Evolutionary conservation across 805 yeast species (phyloP).

Genomic region (Myxozyma geophila): DNA sequence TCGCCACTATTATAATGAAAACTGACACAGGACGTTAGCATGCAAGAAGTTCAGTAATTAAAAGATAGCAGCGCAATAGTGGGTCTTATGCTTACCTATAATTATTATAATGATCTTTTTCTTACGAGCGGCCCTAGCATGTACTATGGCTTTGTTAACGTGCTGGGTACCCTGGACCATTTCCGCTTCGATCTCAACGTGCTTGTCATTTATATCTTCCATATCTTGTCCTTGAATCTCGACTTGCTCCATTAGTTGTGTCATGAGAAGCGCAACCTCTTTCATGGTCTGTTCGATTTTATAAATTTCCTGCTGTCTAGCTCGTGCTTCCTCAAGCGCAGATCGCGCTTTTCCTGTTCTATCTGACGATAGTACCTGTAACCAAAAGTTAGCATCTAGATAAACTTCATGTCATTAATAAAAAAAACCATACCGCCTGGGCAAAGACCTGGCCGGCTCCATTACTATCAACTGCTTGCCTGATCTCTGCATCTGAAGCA

Average conservation of each 20-base stretch:
- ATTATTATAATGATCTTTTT: slow-evolving; percentile 84
- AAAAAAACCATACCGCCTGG: slow-evolving; percentile 61
- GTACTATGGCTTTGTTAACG: slow-evolving; percentile 81
- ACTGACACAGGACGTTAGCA: background rate
- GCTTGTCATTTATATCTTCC: slow-evolving; percentile 78
- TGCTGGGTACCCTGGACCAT: slow-evolving; percentile 92
- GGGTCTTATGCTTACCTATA: slow-evolving; percentile 47
- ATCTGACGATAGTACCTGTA: slow-evolving; percentile 57
- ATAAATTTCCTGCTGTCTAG: slow-evolving; percentile 90
- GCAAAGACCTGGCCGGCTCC: slow-evolving; percentile 47
- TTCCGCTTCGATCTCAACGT: slow-evolving; percentile 79
- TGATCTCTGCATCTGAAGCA: slow-evolving; percentile 20
- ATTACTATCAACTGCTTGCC: slow-evolving; percentile 52
- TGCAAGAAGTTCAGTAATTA: background rate
- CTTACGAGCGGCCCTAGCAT: slow-evolving; percentile 86
- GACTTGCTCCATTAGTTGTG: slow-evolving; percentile 92
- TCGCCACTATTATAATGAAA: slow-evolving; percentile 1
- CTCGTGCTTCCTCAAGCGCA: slow-evolving; percentile 91
- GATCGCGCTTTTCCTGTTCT: slow-evolving; percentile 93
- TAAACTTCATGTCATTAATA: slow-evolving; percentile 60
- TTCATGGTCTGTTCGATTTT: slow-evolving; percentile 93
- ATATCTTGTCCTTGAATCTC: slow-evolving; percentile 91
- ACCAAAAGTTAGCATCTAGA: background rate
- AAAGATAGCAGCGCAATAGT: background rate
- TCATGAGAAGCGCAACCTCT: slow-evolving; percentile 89